Evolutionary conservation across 2,329 filamentous ascomycete genomes (phyloP), one percentile per base, ranked within the genome.

Genomic region (Trichoderma asperellum): DNA sequence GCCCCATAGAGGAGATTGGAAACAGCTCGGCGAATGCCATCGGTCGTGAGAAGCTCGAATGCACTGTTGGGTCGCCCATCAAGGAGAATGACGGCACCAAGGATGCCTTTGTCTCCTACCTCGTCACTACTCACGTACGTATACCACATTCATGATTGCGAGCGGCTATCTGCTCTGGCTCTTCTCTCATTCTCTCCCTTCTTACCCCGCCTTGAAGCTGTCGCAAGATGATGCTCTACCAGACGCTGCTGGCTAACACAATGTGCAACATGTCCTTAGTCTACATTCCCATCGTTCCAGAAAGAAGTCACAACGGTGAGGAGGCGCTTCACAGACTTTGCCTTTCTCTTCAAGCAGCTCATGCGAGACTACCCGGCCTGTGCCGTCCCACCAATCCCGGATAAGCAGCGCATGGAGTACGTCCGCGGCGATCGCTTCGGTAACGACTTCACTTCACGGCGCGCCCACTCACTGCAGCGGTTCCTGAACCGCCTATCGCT

Each of bases 371-470:
- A 93, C 76, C 93, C 94, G 70, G 92, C 93, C 82, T 93, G 92
- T 80, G 96, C 96, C 59, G 93, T 99, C 4, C 96, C 96, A 35
- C 96, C 96, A 58, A 85, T 99, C 66, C 96, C 96, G 65, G 96
- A 98, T 82, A 99, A 98, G 85, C 95, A 98, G 85, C 96, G 96
- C 82, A 97, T 99, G 92, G 94, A 97, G 77, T 98, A 98, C 78
- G 96, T 98, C 63, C 92, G 94, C 43, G 96, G 96, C 74, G 95
- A 98, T 83, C 91, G 96, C 72, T 99, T 99, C 80, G 94, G 94
- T 10, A 82, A 91, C 61, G 96, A 98, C 81, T 99, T 99, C 79
- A 99, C 94, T 40, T 86, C 89, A 57, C 90, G 96, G 40, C 89
- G 96, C 74, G 94, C 93, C 62, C 92, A 94, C 83, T 97, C 94